Percentiles rank a stretch among this genome's conserved stretches.
phyloP scores from a whole-genome alignment of 148 eudicot genomes.

The Silene conica region DNA sequence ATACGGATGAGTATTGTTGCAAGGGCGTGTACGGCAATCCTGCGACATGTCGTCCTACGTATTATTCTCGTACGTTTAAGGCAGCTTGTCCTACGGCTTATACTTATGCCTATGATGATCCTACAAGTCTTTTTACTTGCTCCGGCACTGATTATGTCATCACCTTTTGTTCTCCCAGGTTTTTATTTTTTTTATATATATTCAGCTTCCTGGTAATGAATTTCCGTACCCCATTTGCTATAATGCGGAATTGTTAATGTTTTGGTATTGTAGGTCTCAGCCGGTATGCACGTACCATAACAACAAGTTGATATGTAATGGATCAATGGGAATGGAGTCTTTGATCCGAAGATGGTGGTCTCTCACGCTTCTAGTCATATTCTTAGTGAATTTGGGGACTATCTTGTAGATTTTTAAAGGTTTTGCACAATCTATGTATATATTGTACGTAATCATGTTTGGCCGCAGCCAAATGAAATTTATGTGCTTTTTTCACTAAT shows the following conservation, averaged over 20 bases:
- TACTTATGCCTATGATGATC: constrained; percentile 91
- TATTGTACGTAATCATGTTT: constrained; percentile 3
- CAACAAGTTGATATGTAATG: constrained; percentile 49
- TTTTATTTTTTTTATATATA: no score
- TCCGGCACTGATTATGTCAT: constrained; percentile 52
- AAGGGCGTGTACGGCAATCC: constrained; percentile 58
- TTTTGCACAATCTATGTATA: background rate
- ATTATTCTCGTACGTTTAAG: constrained; percentile 64
- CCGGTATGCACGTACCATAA: constrained; percentile 59
- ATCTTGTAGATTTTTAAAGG: background rate
- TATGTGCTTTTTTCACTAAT: no score
- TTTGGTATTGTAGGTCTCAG: constrained; percentile 33
- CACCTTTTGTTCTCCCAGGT: constrained; percentile 74
- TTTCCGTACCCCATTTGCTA: no score
- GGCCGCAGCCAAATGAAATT: background rate
- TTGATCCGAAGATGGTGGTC: constrained; percentile 30
- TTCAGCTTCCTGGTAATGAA: no score
- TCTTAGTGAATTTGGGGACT: constrained; percentile 14
- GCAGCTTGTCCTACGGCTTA: constrained; percentile 71
- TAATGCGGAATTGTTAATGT: background rate
- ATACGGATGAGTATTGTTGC: constrained; percentile 81
- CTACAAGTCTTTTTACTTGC: constrained; percentile 69
- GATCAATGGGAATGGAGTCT: constrained; percentile 28
- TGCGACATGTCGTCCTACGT: constrained; percentile 51
- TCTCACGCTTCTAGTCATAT: constrained; percentile 23